Percentiles rank a stretch among this genome's conserved stretches.
phyloP scores from a whole-genome alignment of 805 yeast species.

The Zygosaccharomyces bisporus region DNA sequence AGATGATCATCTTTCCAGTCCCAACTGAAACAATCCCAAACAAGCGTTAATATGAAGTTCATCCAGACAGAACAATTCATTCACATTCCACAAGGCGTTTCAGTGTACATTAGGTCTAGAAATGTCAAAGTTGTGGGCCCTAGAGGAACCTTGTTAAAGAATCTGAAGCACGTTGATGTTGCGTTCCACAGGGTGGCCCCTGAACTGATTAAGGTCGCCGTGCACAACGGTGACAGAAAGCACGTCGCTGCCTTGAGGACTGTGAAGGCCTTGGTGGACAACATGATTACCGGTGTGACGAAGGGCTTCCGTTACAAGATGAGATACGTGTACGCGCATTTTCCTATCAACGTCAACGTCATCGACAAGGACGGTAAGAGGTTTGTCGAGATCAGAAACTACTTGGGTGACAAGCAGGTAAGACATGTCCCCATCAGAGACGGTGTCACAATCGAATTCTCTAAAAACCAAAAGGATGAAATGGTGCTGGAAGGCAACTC shows the following conservation, averaged over 20 bases:
- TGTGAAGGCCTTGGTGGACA: conserved; percentile 89
- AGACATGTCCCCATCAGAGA: conserved; percentile 81
- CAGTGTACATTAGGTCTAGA: conserved; percentile 89
- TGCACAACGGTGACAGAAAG: conserved; percentile 99
- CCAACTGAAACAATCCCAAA: too few relatives aligned
- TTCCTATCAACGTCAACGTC: conserved; percentile 98
- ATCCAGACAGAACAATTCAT: conserved; percentile 81
- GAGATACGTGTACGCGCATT: conserved; percentile 99
- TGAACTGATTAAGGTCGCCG: conserved; percentile 78
- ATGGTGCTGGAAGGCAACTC: conserved; percentile 91
- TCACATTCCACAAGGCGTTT: conserved; percentile 89
- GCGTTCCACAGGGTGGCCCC: conserved; percentile 77
- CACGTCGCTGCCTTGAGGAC: conserved; percentile 99
- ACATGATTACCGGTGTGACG: conserved; percentile 98
- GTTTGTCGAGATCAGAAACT: conserved; percentile 95
- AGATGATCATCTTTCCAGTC: too few relatives aligned
- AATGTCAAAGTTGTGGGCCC: conserved; percentile 89
- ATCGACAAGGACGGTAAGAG: conserved; percentile 70
- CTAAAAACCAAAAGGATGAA: conserved; percentile 90
- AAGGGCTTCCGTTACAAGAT: conserved; percentile 98
- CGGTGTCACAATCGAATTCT: conserved; percentile 83
- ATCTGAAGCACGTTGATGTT: conserved; percentile 91
- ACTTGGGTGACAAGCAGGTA: conserved; percentile 98
- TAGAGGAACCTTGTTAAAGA: conserved; percentile 90
- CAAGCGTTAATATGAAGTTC: conserved; percentile 58